These are phyloP conservation scores for Raphanus raphanistrum DNA, from an alignment of 345 rosid genomes.

Conservation along the genomic window DNA sequence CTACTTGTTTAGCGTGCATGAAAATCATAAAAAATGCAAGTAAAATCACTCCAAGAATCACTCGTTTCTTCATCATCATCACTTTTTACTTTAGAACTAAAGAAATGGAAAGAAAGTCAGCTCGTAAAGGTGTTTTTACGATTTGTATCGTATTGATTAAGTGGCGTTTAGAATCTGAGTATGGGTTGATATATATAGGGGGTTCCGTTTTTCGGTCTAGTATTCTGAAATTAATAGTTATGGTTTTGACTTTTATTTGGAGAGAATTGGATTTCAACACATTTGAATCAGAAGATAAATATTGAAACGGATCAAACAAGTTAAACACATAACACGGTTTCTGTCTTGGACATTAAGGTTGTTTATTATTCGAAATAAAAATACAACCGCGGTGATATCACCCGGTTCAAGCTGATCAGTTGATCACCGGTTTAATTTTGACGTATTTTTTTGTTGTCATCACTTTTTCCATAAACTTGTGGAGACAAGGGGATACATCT, in stretches of 20 bases:
- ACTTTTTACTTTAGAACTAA: background rate
- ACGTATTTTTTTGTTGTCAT: background rate
- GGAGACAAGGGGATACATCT: too few relatives aligned
- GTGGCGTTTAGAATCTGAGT: background rate
- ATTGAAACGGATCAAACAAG: conserved; percentile 22
- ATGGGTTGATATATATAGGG: conserved; percentile 11
- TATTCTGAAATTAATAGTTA: background rate
- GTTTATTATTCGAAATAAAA: background rate
- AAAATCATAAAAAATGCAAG: conserved; percentile 4
- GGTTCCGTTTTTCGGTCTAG: background rate
- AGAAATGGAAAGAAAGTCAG: background rate
- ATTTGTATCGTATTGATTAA: conserved; percentile 1
- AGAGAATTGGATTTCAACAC: conserved; percentile 3
- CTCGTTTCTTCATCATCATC: conserved; percentile 28
- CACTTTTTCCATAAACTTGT: background rate
- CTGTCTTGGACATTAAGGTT: background rate
- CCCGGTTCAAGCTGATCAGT: background rate
- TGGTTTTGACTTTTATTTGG: conserved; percentile 3
- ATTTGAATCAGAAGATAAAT: background rate
- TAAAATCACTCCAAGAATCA: conserved; percentile 12
- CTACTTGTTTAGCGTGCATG: conserved; percentile 15
- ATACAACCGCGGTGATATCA: background rate
- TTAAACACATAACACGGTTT: conserved; percentile 12
- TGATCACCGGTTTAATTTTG: background rate
- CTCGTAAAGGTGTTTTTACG: background rate